Conservation (phyloP, 805 yeast species). For the Hanseniaspora taiwanica region DNA sequence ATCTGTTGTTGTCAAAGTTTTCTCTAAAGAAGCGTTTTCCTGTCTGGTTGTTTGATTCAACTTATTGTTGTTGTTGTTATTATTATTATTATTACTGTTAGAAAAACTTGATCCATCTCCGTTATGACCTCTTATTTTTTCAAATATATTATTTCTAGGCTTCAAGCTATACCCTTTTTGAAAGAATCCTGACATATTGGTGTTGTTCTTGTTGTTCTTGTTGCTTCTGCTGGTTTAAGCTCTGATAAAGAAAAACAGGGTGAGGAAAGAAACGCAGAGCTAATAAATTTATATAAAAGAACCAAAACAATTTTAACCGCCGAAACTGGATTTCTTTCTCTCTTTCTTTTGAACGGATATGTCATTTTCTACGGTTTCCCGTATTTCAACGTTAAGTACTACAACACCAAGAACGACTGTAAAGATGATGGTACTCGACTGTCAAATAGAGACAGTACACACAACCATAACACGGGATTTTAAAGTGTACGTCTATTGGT, state of each 20-base stretch:
- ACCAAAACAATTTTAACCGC: background rate
- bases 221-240: background rate
- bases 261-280: background rate
- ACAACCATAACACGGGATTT: too few relatives aligned
- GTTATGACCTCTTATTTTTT: slow-evolving; percentile 17
- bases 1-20: too few relatives aligned
- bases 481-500: too few relatives aligned
- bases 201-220: background rate
- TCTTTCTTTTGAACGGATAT: background rate
- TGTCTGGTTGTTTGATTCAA: background rate
- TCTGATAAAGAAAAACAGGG: background rate
- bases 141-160: slow-evolving; percentile 22
- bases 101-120: too few relatives aligned
- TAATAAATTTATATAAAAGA: too few relatives aligned
- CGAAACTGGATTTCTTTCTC: too few relatives aligned
- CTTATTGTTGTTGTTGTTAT: background rate
- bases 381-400: too few relatives aligned
- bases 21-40: too few relatives aligned
- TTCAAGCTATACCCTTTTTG: slow-evolving; percentile 21
- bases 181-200: slow-evolving; percentile 10
- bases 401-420: too few relatives aligned
- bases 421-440: too few relatives aligned
- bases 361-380: too few relatives aligned
- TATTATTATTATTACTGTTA: background rate
- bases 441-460: too few relatives aligned